phyloP scores from a whole-genome alignment of 1,139 yeast species.

The Pichia sp. region DNA sequence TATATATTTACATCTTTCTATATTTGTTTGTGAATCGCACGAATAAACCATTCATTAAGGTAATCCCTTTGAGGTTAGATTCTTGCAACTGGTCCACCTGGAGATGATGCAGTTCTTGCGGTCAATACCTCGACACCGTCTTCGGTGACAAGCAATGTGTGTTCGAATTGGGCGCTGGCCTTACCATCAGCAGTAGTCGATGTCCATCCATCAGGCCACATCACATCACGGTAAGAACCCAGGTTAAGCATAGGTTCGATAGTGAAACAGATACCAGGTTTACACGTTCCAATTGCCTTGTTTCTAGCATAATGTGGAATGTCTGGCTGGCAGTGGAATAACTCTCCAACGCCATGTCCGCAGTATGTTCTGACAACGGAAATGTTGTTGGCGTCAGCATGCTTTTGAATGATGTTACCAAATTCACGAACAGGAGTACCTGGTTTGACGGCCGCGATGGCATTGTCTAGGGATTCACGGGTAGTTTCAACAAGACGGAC shows the following conservation, averaged over 20 bases:
- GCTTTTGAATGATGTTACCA: slow-evolving; percentile 86
- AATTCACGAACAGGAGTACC: slow-evolving; percentile 83
- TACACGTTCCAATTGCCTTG: slow-evolving; percentile 89
- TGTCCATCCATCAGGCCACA: slow-evolving; percentile 99
- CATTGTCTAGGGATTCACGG: slow-evolving; percentile 79
- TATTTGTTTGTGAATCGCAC: too few relatives aligned
- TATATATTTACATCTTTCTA: not conserved
- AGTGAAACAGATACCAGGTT: slow-evolving; percentile 95
- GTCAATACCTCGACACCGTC: slow-evolving; percentile 90
- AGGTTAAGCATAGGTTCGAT: slow-evolving; percentile 96
- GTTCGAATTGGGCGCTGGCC: slow-evolving; percentile 91
- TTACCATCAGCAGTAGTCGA: slow-evolving; percentile 85
- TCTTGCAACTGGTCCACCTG: slow-evolving; percentile 82
- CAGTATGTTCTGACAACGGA: slow-evolving; percentile 88
- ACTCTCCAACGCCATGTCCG: slow-evolving; percentile 88
- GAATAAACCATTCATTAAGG: not conserved
- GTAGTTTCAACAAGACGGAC: slow-evolving; percentile 92
- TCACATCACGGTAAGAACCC: slow-evolving; percentile 75
- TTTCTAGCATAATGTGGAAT: slow-evolving; percentile 93
- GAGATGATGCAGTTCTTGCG: slow-evolving; percentile 70
- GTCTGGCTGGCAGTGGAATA: slow-evolving; percentile 91
- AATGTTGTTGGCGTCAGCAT: slow-evolving; percentile 72
- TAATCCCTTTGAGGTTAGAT: slow-evolving; percentile 26
- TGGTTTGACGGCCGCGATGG: slow-evolving; percentile 83
- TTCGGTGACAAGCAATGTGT: slow-evolving; percentile 87